Evolutionary conservation across 208 protist genomes (phyloP).

Genomic region (Trypanosomatidae sp.): DNA sequence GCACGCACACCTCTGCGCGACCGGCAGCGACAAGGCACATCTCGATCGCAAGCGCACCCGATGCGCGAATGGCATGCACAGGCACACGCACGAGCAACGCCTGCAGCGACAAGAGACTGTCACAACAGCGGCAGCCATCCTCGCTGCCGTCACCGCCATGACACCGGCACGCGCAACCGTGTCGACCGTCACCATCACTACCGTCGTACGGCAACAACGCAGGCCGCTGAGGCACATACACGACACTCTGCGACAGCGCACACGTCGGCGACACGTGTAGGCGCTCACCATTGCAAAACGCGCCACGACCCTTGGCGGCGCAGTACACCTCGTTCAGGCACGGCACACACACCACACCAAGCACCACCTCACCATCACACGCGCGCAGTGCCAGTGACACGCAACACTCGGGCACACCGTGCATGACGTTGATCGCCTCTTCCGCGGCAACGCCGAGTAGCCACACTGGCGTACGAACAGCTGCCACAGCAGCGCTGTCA

Average conservation of each 20-base stretch:
- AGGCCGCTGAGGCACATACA: constrained; percentile 56
- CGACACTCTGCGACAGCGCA: constrained; percentile 33
- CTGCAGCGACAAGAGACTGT: no score
- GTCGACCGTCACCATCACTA: no score
- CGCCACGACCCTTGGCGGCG: constrained; percentile 59
- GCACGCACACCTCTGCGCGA: constrained; percentile 56
- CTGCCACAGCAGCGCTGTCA: no score
- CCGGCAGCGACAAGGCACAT: constrained; percentile 83
- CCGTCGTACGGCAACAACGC: no score
- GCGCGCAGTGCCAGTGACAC: constrained; percentile 76
- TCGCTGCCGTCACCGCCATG: no score
- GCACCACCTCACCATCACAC: constrained; percentile 45
- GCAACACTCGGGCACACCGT: constrained; percentile 76
- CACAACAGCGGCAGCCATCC: no score
- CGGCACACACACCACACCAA: constrained; percentile 72
- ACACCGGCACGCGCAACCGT: no score
- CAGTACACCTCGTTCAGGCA: constrained; percentile 68
- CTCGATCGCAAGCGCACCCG: constrained; percentile 59
- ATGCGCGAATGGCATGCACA: constrained; percentile 58
- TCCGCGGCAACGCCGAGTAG: constrained; percentile 80
- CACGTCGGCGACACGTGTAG: constrained; percentile 48
- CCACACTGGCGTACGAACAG: no score
- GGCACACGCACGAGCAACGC: constrained; percentile 34
- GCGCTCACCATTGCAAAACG: constrained; percentile 77
- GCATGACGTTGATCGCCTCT: constrained; percentile 65